A percentile compares a stretch with the other conserved stretches of the same genome.
Evolutionary conservation across 768 basidiomycete species (phyloP).

Genomic region (Tulasnella sp.): DNA sequence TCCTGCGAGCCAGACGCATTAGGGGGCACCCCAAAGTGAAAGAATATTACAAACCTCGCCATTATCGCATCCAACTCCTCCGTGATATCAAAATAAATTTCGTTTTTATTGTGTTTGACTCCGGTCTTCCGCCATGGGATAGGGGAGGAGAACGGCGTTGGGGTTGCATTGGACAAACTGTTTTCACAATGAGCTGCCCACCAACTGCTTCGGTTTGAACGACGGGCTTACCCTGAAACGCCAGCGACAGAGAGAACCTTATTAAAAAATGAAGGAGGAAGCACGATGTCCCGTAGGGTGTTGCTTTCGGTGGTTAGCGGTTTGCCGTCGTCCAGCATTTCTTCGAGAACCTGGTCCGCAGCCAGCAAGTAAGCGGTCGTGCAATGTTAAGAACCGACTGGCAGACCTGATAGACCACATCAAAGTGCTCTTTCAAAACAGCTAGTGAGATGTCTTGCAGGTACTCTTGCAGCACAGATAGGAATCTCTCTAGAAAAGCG

Average conservation of each 20-base stretch:
- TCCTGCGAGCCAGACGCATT: constrained; percentile 8
- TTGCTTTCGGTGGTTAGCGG: constrained; percentile 88
- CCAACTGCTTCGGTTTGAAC: neutral
- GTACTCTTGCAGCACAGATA: constrained; percentile 80
- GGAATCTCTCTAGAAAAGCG: constrained; percentile 79
- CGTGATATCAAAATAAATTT: constrained; percentile 86
- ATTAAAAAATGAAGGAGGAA: constrained; percentile 81
- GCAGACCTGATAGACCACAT: constrained; percentile 86
- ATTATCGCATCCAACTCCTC: constrained; percentile 78
- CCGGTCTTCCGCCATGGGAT: constrained; percentile 92
- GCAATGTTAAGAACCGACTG: neutral
- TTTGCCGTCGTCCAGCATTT: constrained; percentile 89
- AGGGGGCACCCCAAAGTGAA: neutral
- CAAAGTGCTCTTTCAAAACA: constrained; percentile 85
- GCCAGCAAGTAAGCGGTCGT: constrained; percentile 13
- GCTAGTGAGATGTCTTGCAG: constrained; percentile 78
- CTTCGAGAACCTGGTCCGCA: constrained; percentile 72
- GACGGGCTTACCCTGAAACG: constrained; percentile 41
- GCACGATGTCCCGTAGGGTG: constrained; percentile 86
- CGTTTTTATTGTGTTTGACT: constrained; percentile 78
- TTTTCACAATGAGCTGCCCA: neutral
- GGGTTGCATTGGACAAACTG: constrained; percentile 34
- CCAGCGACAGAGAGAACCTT: constrained; percentile 57
- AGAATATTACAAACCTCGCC: constrained; percentile 55
- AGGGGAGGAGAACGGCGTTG: constrained; percentile 70